Evolutionary conservation across 163 green algal genomes (phyloP), one percentile per base, ranked within the genome.

Genomic region (Chlamydomonas reinhardtii): DNA sequence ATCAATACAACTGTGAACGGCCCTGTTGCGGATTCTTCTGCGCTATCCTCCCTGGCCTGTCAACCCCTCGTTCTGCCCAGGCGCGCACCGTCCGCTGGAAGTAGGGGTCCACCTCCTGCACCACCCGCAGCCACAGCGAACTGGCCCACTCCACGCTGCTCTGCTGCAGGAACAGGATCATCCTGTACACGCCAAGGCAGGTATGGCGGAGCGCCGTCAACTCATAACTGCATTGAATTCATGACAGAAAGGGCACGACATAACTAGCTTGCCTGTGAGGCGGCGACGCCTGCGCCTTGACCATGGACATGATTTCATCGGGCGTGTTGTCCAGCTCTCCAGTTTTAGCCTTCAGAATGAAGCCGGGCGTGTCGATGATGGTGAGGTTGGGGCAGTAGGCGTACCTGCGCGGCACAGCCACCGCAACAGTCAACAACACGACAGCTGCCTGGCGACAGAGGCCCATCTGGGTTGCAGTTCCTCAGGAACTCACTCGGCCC

Each of bases 91-190:
- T 98, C 52, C 96, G 93, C 77, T 95, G 91, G 74, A 97, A 94
- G 56, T 83, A 82, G 19, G 94, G 94, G 84, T 97, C 94, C 25
- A 97, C 92, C 86, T 98, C 94, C 82, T 97, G 94, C 17, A 98
- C 84, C 48, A 98, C 95, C 76, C 97, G 94, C 83, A 99, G 92
- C 97, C 97, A 99, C 48, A 99, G 91, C 27, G 93, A 97, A 83
- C 91, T 96, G 78, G 94, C 96, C 97, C 97, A 99, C 93, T 99
- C 97, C 62, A 99, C 97, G 74, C 91, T 97, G 87, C 89, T 96
- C 88, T 99, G 97, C 94, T 99, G 97, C 74, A 99, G 92, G 91
- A 99, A 99, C 14, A 99, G 93, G 66, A 99, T 98, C 75, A 99
- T 91, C 86, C 97, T 95, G 90, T 25, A 54, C 43, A 54, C 6